These are phyloP conservation scores for Cadophora luteo-olivacea DNA, from an alignment of 2,329 filamentous ascomycete genomes.

Conservation along the genomic window DNA sequence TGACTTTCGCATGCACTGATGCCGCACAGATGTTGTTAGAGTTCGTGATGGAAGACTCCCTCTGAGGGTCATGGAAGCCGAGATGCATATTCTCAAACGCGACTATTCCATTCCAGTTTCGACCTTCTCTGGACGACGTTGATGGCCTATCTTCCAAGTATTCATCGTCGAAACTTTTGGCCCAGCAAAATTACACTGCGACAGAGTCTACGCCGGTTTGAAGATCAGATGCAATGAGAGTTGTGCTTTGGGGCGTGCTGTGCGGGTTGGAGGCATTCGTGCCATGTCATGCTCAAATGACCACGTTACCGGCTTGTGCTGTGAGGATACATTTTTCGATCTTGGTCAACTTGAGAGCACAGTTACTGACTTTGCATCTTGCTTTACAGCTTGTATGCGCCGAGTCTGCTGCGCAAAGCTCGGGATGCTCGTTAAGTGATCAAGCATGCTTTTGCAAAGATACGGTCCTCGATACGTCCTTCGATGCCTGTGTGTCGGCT, in stretches of 20 bases:
- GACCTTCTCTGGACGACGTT: neutral
- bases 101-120: neutral
- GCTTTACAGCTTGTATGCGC: slow-evolving; percentile 29
- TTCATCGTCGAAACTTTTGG: neutral
- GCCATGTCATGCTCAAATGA: neutral
- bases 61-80: neutral
- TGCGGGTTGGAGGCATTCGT: neutral
- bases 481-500: slow-evolving; percentile 45
- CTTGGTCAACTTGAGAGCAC: neutral
- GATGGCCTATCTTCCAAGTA: neutral
- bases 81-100: neutral
- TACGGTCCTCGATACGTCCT: slow-evolving; percentile 40
- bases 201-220: neutral
- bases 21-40: neutral
- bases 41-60: neutral
- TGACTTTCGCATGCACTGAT: neutral
- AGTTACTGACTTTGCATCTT: neutral
- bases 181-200: neutral
- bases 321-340: neutral
- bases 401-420: slow-evolving; percentile 32
- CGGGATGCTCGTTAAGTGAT: slow-evolving; percentile 47
- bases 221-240: neutral
- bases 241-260: neutral
- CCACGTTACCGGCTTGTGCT: neutral
- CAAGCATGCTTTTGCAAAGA: slow-evolving; percentile 50